Base-by-base conservation (phyloP, 805 yeast genomes). In the Saccharomyces mikatae region DNA sequence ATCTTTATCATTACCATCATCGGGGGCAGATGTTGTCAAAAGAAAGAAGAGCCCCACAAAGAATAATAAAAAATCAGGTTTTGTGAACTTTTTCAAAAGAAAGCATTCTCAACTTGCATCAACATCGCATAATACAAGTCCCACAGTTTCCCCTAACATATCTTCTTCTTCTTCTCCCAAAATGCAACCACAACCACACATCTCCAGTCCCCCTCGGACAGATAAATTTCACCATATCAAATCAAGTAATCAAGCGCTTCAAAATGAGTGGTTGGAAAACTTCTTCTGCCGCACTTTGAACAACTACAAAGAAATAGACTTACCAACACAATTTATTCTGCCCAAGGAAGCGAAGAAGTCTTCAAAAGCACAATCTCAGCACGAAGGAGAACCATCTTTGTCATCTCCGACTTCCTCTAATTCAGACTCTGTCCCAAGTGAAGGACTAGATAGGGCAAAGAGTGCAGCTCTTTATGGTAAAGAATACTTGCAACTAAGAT, bases 41-140 rank as follows among this genome's bases (percentile, higher is more conserved):
- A 49, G 47, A 26, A 53, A 51, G 47, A 50, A 52, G 26, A 44
- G 28, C 4, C 28, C 24, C 10, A 26, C 30, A 13, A 14, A 21
- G n/a, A 49, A 29, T 21, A 51, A 53, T 22, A 63, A 58, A 50
- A 58, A 63, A 46, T 58, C 67, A 13, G 68, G 69, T 3, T 54
- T 67, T 24, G 66, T 65, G 6, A 63, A 58, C 31, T 58, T 67
- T 30, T 67, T 67, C 47, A 66, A 60, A 50, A 62, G 68, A 44
- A 67, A 63, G 49, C 67, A 64, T 50, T 41, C 44, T 4, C 48
- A 31, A 48, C 27, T 48, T 13, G 44, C 54, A 27, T 26, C 30
- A 17, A 27, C 46, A 21, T 27, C 30, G 22, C 32, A 24, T 31
- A 49, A 41, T 10, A n/a, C 28, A 17, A 49, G 49, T 30, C 30